Conservation (phyloP, 305 asterid genomes). For the Fraxinus sp. region DNA sequence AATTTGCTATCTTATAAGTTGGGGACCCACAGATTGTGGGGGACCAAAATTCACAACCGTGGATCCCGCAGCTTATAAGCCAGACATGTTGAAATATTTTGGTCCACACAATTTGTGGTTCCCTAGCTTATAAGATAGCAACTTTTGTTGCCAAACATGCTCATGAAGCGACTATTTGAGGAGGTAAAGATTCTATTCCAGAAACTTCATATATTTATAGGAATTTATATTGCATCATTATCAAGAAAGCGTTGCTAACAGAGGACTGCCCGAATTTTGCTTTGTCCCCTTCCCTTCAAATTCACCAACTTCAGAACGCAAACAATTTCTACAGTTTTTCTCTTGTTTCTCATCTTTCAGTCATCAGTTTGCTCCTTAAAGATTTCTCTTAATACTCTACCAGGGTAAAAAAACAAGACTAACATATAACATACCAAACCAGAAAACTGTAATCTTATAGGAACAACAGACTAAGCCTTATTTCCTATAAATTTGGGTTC, state of each 20-base stretch:
- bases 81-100: background rate
- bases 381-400: background rate
- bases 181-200: background rate
- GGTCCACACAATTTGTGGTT: background rate
- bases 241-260: background rate
- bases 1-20: background rate
- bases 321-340: background rate
- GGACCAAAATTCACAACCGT: background rate
- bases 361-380: background rate
- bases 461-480: background rate
- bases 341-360: background rate
- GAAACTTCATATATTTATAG: background rate
- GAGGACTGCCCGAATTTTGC: background rate
- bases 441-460: background rate
- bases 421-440: background rate
- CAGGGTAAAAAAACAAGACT: background rate
- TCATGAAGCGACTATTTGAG: background rate
- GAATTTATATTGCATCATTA: background rate
- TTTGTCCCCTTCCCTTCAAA: background rate
- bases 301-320: background rate
- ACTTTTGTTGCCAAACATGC: background rate
- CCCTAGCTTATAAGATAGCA: background rate
- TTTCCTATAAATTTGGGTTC: background rate
- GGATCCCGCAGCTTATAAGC: background rate
- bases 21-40: background rate